Base-by-base conservation (phyloP, 2,329 filamentous ascomycete species). In the Daldinia sp. region DNA sequence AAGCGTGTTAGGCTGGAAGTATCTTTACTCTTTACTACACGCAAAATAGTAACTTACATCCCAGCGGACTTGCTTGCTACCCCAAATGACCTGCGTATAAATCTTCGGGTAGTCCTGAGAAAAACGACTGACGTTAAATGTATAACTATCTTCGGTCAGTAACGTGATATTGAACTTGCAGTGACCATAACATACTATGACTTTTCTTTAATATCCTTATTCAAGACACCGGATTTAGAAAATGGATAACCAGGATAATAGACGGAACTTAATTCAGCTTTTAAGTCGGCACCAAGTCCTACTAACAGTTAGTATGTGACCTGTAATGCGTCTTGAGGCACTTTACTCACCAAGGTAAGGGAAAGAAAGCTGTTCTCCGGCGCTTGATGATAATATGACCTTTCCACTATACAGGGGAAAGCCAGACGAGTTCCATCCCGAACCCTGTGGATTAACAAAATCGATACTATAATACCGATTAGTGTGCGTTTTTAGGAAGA, bases 341-440 rank as follows among this genome's bases (percentile, higher is more conserved):
- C 6, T 0, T 20, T 46, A 4, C 73, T 63, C 39, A 73, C 78
- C 78, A n/a, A 76, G 33, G 68, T 81, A 80, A 4, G 79, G 79
- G 9, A 80, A 68, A 1, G 73, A 75, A 9, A 80, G 72, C 6
- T 74, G 67, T 51, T 81, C 79, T 7, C 76, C 76, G 15, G 76
- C 75, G 59, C 73, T 76, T 15, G 74, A 74, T 10, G 70, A 69
- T 51, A 80, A 71, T n/a, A 77, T 59, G 15, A 80, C 68, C 58
- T 78, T 79, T 30, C 79, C 79, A 46, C 77, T 78, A 62, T 80
- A 80, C 13, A 79, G 65, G 1, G 78, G 79, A 26, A 80, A 46
- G n/a, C 71, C 73, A 1, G 71, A 72, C 4, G 74, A 30, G 30
- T 78, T 77, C 65, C 78, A 78, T 26, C 75, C 74, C 10, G 69